Evolutionary conservation across 108 stramenopile species (phyloP), one percentile per base, ranked within the genome.

Genomic region (Craspedostauros australis): DNA sequence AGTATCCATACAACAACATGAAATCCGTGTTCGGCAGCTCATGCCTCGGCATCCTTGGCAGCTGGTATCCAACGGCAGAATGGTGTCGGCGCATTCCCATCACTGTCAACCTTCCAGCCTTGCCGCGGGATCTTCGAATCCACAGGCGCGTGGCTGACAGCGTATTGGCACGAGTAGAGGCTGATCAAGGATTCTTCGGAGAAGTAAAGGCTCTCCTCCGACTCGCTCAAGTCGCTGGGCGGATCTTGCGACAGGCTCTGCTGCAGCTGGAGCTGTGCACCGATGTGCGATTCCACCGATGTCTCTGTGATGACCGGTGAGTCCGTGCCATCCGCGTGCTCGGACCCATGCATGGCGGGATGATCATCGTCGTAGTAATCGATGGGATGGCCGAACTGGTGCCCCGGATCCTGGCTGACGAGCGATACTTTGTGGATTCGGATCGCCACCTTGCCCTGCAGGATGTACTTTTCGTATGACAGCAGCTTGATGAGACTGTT

Each of bases 401-500:
- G 52, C 3, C 67, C 67, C 2, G 67, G 57, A 44, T 60, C 42
- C 26, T 47, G 45, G 28, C 51, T 60, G 16, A 60, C 36, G 16
- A 68, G 51, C 34, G 59, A 68, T 29, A 68, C 15, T 40, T 59
- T 47, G 20, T 54, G 46, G 18, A 68, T 30, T 4, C 60, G 67
- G 24, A 60, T n/a, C 1, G 31, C 31, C 8, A 45, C 39, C 22
- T 25, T 18, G 12, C 50, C 66, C 21, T 43, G 42, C 1, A 0
- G 3, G 1, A 41, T 24, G 21, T 51, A 50, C 25, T 21, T 52
- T 7, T 57, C 57, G 34, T 33, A 68, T 1, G 24, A 27, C 23
- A 60, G 26, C 3, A 68, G 46, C 27, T 68, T 59, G 27, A 60
- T 27, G 3, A 68, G 18, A 23, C 26, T 47, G 24, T 54, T 50